Evolutionary conservation across 2,329 filamentous ascomycete species (phyloP), one percentile per base, ranked within the genome.

Genomic region (Davidsoniella virescens): DNA sequence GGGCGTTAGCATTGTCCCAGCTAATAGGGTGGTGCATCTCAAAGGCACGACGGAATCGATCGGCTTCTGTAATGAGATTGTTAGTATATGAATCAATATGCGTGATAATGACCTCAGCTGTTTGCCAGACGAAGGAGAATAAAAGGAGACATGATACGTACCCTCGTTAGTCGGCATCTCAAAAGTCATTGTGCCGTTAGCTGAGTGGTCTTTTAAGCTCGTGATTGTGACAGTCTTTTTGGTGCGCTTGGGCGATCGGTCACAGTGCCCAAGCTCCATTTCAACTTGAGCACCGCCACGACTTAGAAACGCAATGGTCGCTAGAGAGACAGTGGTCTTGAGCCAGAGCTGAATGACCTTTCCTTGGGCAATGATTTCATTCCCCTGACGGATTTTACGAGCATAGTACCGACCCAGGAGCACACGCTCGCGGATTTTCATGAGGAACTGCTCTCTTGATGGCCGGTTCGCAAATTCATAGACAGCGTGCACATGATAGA

Each of bases 381-480:
- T 17, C 9, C 26, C 44, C 29, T 52, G 44, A 17, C 44, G 44
- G 29, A 52, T 48, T n/a, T 40, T 47, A 26, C 45, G 44, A 4
- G 45, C 45, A 44, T 52, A 52, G 26, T 52, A 52, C 2, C 50
- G 44, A 2, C 50, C 50, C 12, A 52, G 26, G 2, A 52, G 39
- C 14, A 52, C 39, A 17, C 50, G 50, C 18, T 52, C 50, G n/a
- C 50, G 50, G n/a, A 52, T 48, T 39, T 52, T 52, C 44, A 48
- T 47, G 6, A 52, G 39, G n/a, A 54, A 54, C 23, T 51, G 44
- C 23, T 51, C 49, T 36, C 49, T 36, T n/a, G 52, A 46, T 29
- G 38, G 43, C 4, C 49, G 44, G 36, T 51, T 48, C 8, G 45
- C 42, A 25, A 54, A 54, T 17, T 49, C 42, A 40, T 54, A 54